phyloP scores from a whole-genome alignment of 2,329 filamentous ascomycete species.

The Colletotrichum tanaceti region DNA sequence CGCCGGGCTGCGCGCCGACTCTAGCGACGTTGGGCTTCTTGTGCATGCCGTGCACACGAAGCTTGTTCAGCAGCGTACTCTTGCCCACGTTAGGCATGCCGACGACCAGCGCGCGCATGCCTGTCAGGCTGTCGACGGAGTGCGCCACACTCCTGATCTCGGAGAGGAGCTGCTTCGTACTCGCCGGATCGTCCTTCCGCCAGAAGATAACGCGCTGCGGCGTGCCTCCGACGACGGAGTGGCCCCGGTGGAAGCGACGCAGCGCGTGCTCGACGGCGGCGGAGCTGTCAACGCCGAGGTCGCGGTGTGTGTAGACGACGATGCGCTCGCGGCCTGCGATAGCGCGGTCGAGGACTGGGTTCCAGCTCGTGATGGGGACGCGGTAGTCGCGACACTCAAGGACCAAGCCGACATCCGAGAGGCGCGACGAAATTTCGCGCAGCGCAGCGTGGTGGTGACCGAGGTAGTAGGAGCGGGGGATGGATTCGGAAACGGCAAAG shows the following conservation, averaged over 20 bases:
- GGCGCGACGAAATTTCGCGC: conserved; percentile 81
- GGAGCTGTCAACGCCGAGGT: conserved; percentile 68
- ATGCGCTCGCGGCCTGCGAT: conserved; percentile 79
- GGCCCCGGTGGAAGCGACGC: conserved; percentile 49
- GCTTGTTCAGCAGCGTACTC: conserved; percentile 89
- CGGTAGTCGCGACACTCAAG: conserved; percentile 96
- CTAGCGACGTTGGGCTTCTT: conserved; percentile 73
- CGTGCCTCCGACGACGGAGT: conserved; percentile 24
- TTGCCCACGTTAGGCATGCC: conserved; percentile 99
- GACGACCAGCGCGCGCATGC: conserved; percentile 87
- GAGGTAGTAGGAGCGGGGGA: conserved; percentile 92
- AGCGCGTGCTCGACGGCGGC: conserved; percentile 43
- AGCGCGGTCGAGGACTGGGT: conserved; percentile 86
- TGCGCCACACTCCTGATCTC: conserved; percentile 50
- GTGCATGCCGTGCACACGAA: conserved; percentile 76
- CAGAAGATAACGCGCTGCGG: conserved; percentile 56
- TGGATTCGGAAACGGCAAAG: conserved; percentile 78
- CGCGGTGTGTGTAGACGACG: conserved; percentile 91
- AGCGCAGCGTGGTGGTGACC: conserved; percentile 91
- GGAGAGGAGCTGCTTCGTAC: conserved; percentile 54
- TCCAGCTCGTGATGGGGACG: conserved; percentile 87
- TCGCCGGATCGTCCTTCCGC: conserved; percentile 50
- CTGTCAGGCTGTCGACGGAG: conserved; percentile 71
- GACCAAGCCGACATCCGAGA: conserved; percentile 85
- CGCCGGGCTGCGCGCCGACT: conserved; percentile 88